phyloP scores from a whole-genome alignment of 2,329 filamentous ascomycete genomes.

The Penicillium sp. region DNA sequence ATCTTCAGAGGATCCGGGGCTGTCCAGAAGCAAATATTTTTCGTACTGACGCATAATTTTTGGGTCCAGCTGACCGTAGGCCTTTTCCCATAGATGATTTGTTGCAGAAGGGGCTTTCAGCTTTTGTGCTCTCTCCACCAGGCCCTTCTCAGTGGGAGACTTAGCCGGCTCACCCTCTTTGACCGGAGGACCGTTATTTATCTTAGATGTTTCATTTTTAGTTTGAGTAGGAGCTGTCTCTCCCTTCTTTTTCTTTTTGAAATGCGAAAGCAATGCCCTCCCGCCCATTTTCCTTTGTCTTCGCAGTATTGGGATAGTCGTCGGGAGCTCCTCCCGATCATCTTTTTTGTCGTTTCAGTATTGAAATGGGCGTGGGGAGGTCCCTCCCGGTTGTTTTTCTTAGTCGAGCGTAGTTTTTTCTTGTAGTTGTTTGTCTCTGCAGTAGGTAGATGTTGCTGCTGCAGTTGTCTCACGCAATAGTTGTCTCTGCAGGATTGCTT shows the following conservation, averaged over 20 bases:
- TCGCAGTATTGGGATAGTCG: background rate
- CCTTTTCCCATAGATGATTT: background rate
- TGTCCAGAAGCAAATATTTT: background rate
- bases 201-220: background rate
- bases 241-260: background rate
- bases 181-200: background rate
- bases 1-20: background rate
- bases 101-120: no score
- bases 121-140: background rate
- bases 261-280: background rate
- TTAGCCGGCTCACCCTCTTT: background rate
- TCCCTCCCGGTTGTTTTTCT: no score
- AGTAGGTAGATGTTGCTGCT: no score
- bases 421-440: no score
- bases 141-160: background rate
- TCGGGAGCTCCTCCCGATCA: background rate
- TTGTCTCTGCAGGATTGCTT: no score
- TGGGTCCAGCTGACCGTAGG: background rate
- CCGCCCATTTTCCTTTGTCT: background rate
- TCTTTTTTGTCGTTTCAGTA: no score
- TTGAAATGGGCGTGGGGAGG: no score
- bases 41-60: background rate
- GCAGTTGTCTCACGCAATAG: no score
- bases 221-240: background rate
- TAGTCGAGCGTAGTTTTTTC: no score